A percentile compares a stretch with the other conserved stretches of the same genome.
Evolutionary conservation across 352 stramenopile species (phyloP).

Genomic region (Globisporangium echinulatum): DNA sequence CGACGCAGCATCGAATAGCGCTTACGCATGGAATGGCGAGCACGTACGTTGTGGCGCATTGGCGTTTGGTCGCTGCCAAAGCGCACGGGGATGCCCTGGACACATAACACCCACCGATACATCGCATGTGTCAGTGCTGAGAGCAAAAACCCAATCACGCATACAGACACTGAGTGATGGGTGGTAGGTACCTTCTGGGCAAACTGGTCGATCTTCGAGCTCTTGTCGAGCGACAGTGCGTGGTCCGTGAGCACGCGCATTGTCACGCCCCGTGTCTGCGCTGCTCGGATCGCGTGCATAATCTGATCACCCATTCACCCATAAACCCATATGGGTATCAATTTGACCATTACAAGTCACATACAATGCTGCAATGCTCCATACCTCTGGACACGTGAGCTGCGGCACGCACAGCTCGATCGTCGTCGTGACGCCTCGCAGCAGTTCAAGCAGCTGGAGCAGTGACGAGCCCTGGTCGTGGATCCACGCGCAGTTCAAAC

Average conservation of each 20-base stretch:
- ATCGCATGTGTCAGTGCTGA: too few relatives aligned
- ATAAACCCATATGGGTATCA: background rate
- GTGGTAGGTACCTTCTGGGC: background rate
- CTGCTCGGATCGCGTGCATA: background rate
- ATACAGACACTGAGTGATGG: background rate
- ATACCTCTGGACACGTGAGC: slow-evolving; percentile 2
- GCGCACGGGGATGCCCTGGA: background rate
- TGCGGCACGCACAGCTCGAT: background rate
- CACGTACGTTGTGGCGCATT: slow-evolving; percentile 1
- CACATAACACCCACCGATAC: too few relatives aligned
- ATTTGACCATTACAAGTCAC: too few relatives aligned
- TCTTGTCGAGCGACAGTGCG: slow-evolving; percentile 1
- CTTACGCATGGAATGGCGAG: background rate
- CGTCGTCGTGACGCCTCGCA: background rate
- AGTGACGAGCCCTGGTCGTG: slow-evolving; percentile 1
- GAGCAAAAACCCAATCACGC: too few relatives aligned
- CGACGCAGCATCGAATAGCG: background rate
- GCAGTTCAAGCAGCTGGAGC: background rate
- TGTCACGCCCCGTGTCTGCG: background rate
- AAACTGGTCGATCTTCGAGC: background rate
- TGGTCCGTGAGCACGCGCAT: background rate
- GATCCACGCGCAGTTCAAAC: background rate
- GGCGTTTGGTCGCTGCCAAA: background rate
- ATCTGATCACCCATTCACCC: background rate
- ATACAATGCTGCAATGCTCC: background rate